Base-by-base conservation (phyloP, 2,329 filamentous ascomycete genomes). In the Apiospora malaysiana region DNA sequence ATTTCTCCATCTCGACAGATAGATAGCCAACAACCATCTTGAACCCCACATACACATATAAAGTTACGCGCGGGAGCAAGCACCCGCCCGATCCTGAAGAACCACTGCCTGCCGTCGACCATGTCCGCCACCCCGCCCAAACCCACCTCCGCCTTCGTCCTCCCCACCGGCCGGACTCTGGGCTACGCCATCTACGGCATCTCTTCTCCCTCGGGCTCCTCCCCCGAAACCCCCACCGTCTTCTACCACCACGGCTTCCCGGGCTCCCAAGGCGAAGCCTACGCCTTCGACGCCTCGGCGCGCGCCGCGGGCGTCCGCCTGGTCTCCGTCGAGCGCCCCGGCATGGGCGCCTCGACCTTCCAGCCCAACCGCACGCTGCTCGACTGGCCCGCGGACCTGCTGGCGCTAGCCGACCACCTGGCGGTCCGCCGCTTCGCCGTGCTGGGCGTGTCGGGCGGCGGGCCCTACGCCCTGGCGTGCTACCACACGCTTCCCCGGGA, bases 171-270 rank as follows among this genome's bases (percentile, higher is more conserved):
- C 10, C 76, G 78, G 12, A 76, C 69, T 10, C 72, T 81, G n/a
- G 75, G 74, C 40, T 81, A 77, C 65, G 76, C 75, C 43, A 71
- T 75, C 40, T 80, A 78, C 71, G 79, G 78, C 23, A 70, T 70
- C 23, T 69, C 74, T 4, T 45, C 69, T 27, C 70, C 70, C 5
- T 74, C 73, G 2, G 49, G n/a, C n/a, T n/a, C n/a, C n/a, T 32
- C 32, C 32, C 32, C 32, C 32, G 32, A 32, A 32, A 32, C 49
- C 49, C 49, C 49, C 0, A 27, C 49, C 25, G 67, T 76, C 45
- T 74, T 81, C 72, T 78, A 77, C 72, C 77, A 78, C 71, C 79
- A 80, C 71, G 78, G 79, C 46, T 77, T 75, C 63, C 79, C 79
- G 9, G 74, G 73, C n/a, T 78, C 76, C 18, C 78, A 76, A 59